Evolutionary conservation across 108 stramenopile species (phyloP).

Genomic region (Nitzschia sp.): DNA sequence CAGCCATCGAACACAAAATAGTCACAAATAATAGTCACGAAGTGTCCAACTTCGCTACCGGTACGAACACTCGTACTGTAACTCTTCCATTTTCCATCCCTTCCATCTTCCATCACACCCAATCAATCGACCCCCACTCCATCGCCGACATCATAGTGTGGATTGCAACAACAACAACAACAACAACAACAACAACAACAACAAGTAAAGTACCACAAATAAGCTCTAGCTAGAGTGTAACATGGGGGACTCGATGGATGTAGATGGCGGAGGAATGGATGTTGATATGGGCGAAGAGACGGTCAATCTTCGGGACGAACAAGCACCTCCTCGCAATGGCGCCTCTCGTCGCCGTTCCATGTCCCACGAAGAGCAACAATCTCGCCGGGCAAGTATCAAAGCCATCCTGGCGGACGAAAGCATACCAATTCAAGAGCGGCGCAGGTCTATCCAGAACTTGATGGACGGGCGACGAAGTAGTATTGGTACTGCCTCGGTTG

Average conservation of each 20-base stretch:
- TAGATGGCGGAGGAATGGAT: constrained; percentile 13
- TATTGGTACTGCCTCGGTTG: constrained; percentile 30
- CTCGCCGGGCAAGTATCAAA: constrained; percentile 78
- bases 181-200: too few species aligned
- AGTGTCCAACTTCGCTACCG: too few species aligned
- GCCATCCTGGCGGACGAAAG: constrained; percentile 70
- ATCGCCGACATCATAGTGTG: too few species aligned
- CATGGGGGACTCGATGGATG: constrained; percentile 25
- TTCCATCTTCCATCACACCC: too few species aligned
- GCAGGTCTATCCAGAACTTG: constrained; percentile 74
- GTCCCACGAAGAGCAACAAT: constrained; percentile 53
- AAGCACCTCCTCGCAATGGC: background rate
- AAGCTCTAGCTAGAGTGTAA: too few species aligned
- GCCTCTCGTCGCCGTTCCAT: constrained; percentile 32
- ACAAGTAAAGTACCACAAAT: too few species aligned
- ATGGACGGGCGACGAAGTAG: constrained; percentile 85
- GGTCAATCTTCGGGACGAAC: constrained; percentile 6
- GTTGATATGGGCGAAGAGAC: background rate
- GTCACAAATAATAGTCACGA: too few species aligned
- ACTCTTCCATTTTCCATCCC: too few species aligned
- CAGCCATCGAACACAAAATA: too few species aligned
- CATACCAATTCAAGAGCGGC: constrained; percentile 60
- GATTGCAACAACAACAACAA: too few species aligned
- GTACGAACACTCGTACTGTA: too few species aligned
- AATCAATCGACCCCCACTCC: too few species aligned